Conservation (phyloP, 2,329 filamentous ascomycete genomes). For the Diaporthe velutina region DNA sequence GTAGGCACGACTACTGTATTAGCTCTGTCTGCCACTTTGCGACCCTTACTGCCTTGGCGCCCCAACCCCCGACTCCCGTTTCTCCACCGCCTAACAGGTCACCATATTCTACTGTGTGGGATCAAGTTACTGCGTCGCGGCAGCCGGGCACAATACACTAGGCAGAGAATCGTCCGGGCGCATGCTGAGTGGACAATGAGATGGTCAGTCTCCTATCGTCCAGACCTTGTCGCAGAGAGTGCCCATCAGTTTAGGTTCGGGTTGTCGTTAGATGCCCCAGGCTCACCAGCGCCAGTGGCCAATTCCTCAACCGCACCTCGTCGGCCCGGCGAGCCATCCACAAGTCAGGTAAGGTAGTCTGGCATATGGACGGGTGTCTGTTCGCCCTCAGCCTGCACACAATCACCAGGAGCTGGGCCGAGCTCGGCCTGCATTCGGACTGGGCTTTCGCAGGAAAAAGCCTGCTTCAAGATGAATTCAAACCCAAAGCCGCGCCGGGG, state of each 20-base stretch:
- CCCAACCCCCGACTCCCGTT: not conserved
- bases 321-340: constrained; percentile 7
- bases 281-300: constrained; percentile 31
- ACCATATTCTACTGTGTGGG: not conserved
- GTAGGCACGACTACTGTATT: not conserved
- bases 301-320: constrained; percentile 31
- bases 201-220: not conserved
- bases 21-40: not conserved
- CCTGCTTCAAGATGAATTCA: not conserved
- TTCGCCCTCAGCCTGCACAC: not conserved
- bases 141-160: not conserved
- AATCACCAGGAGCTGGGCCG: not conserved
- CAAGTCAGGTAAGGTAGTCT: not conserved
- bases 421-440: constrained; percentile 2
- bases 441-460: not conserved
- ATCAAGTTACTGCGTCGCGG: constrained; percentile 16
- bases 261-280: not conserved
- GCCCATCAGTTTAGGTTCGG: constrained; percentile 1
- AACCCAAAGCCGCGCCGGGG: constrained; percentile 5
- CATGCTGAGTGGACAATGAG: not conserved
- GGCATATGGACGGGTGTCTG: not conserved
- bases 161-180: constrained; percentile 20
- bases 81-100: constrained; percentile 17
- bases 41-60: constrained; percentile 7
- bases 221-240: not conserved